phyloP scores from a whole-genome alignment of 129 eudicot genomes.

The Lonicera japonica region DNA sequence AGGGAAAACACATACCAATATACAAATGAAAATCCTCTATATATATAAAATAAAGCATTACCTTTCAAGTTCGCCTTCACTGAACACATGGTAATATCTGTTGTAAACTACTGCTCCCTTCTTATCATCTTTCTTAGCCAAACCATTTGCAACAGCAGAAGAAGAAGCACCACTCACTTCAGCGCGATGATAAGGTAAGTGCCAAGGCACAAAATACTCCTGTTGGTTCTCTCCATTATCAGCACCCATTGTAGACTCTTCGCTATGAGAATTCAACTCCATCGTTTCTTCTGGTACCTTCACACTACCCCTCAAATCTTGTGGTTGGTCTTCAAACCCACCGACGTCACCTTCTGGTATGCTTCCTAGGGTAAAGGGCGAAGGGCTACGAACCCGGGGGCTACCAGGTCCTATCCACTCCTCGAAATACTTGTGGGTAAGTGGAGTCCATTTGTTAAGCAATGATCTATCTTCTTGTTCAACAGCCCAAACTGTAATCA shows the following conservation, averaged over 20 bases:
- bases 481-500: slow-evolving; percentile 98
- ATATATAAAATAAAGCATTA: slow-evolving; percentile 12
- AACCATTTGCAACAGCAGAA: slow-evolving; percentile 62
- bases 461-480: slow-evolving; percentile 81
- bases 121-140: slow-evolving; percentile 86
- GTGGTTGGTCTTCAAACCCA: slow-evolving; percentile 19
- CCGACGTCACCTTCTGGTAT: slow-evolving; percentile 69
- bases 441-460: slow-evolving; percentile 88
- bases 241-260: slow-evolving; percentile 17
- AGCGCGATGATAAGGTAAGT: slow-evolving; percentile 94
- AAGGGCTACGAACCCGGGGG: slow-evolving; percentile 47
- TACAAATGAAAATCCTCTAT: neutral
- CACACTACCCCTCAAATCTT: slow-evolving; percentile 12
- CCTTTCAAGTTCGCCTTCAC: slow-evolving; percentile 99
- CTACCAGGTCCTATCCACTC: slow-evolving; percentile 94
- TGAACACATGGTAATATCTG: slow-evolving; percentile 92
- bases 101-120: slow-evolving; percentile 88
- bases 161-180: slow-evolving; percentile 87
- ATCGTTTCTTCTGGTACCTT: slow-evolving; percentile 6
- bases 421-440: slow-evolving; percentile 55
- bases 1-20: neutral
- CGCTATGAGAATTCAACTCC: slow-evolving; percentile 3
- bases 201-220: slow-evolving; percentile 97
- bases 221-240: slow-evolving; percentile 45
- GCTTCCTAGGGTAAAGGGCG: slow-evolving; percentile 48